Conservation (phyloP, 805 yeast species). For the Jamesozyma lodderae region DNA sequence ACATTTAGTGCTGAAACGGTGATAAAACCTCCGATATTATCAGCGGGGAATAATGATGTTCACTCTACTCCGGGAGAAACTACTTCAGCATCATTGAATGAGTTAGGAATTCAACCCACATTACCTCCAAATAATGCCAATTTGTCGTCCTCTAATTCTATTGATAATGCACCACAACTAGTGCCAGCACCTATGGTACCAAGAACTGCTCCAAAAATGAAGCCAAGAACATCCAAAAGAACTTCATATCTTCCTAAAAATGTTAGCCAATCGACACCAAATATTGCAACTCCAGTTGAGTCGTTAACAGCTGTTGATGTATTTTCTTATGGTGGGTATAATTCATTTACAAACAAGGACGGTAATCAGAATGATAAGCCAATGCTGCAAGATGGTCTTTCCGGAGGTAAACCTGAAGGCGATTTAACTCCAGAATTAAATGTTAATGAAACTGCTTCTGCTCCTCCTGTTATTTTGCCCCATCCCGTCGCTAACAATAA, state of each 20-base stretch:
- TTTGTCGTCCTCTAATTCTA: too few relatives aligned
- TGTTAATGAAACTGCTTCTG: neutral
- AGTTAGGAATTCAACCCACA: too few relatives aligned
- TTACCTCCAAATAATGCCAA: too few relatives aligned
- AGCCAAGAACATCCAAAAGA: conserved; percentile 5
- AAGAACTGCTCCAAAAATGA: neutral
- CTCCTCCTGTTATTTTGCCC: neutral
- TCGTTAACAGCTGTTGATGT: neutral
- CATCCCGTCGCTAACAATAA: conserved; percentile 2
- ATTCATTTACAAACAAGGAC: neutral
- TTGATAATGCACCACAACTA: too few relatives aligned
- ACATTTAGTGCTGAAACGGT: too few relatives aligned
- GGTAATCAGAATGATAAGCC: neutral
- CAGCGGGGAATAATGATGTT: too few relatives aligned
- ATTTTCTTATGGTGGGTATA: conserved; percentile 4
- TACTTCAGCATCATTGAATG: too few relatives aligned
- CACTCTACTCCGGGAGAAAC: too few relatives aligned
- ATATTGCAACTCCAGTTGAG: neutral
- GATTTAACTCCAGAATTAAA: neutral
- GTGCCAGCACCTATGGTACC: conserved; percentile 4
- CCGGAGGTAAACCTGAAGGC: neutral
- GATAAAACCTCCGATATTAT: too few relatives aligned
- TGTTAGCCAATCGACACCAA: neutral
- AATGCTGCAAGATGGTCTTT: neutral
- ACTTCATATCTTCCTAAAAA: conserved; percentile 6